Evolutionary conservation across 208 protist genomes (phyloP).

Genomic region (Leishmania amazonensis): DNA sequence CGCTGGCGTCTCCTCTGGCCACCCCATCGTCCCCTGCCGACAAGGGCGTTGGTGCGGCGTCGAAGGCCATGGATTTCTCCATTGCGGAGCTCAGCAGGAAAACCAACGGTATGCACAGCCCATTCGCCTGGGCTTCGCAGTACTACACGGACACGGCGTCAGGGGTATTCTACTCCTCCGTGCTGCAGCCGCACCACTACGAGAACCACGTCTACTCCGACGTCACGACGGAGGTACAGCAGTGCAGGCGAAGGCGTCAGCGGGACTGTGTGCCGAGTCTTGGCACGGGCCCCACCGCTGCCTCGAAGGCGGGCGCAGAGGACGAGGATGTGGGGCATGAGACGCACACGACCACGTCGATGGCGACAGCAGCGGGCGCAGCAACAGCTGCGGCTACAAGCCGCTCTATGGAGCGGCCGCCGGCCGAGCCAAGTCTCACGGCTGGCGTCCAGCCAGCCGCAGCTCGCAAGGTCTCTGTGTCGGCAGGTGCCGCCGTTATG

Average conservation of each 20-base stretch:
- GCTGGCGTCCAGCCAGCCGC: neutral
- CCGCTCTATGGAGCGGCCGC: neutral
- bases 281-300: neutral
- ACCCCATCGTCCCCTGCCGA: neutral
- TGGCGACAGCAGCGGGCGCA: neutral
- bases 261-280: neutral
- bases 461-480: neutral
- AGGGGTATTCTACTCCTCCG: conserved; percentile 17
- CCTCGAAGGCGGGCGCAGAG: neutral
- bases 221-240: conserved; percentile 33
- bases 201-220: conserved; percentile 29
- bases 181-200: conserved; percentile 18
- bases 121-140: neutral
- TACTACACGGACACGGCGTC: conserved; percentile 24
- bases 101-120: neutral
- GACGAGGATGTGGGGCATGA: neutral
- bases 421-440: neutral
- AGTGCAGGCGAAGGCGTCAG: conserved; percentile 18
- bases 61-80: neutral
- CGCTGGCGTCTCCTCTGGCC: neutral
- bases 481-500: neutral
- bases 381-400: neutral
- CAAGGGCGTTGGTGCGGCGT: neutral
- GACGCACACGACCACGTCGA: neutral
- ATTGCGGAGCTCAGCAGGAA: neutral